These are phyloP conservation scores for Lunasporangiospora selenospora DNA, from an alignment of 192 early-diverging fungal species.

Conservation along the genomic window DNA sequence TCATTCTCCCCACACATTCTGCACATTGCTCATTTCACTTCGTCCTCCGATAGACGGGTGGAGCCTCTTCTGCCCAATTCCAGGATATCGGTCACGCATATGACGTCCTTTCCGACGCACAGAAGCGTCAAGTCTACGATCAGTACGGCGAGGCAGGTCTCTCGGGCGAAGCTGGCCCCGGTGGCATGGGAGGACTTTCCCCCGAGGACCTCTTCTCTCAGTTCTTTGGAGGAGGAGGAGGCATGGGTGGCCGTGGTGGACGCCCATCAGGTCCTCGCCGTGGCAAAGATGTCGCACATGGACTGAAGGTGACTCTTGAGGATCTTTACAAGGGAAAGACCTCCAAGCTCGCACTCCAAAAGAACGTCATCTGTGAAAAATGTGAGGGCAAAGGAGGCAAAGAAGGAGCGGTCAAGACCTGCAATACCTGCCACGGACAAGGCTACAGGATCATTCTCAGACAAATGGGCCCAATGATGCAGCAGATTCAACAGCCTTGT, in stretches of 20 bases:
- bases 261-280: constrained; percentile 79
- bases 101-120: constrained; percentile 88
- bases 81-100: constrained; percentile 98
- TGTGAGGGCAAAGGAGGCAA: constrained; percentile 98
- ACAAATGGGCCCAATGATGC: constrained; percentile 98
- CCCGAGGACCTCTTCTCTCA: constrained; percentile 96
- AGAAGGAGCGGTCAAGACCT: constrained; percentile 86
- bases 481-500: constrained; percentile 98
- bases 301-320: constrained; percentile 85
- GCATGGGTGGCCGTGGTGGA: constrained; percentile 74
- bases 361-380: constrained; percentile 84
- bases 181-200: constrained; percentile 69
- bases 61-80: constrained; percentile 79
- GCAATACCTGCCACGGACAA: constrained; percentile 82
- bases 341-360: constrained; percentile 90
- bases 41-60: constrained; percentile 50
- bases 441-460: constrained; percentile 87
- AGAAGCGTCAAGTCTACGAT: constrained; percentile 93
- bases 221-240: constrained; percentile 88
- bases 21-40: neutral
- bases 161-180: constrained; percentile 72
- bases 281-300: constrained; percentile 92
- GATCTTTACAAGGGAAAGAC: constrained; percentile 89
- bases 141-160: constrained; percentile 91
- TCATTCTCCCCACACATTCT: neutral